phyloP scores from a whole-genome alignment of 2,329 filamentous ascomycete genomes.

The Colletotrichum sp. region DNA sequence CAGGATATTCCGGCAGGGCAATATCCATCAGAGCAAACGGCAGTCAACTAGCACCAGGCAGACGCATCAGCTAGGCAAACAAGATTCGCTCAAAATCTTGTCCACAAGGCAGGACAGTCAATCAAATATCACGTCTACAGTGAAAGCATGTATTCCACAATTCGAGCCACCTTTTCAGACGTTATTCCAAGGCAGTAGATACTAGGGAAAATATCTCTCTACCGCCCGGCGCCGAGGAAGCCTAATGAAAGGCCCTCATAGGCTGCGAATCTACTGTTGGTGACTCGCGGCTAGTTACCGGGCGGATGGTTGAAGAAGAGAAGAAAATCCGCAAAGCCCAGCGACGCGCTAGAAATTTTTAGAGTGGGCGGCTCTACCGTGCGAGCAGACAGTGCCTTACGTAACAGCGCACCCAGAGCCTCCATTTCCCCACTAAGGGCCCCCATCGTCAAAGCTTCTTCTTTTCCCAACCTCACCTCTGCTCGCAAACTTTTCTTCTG shows the following conservation, averaged over 20 bases:
- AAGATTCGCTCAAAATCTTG: neutral
- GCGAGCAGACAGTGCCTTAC: neutral
- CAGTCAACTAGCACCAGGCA: neutral
- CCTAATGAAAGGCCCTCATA: slow-evolving; percentile 59
- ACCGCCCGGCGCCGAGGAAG: slow-evolving; percentile 60
- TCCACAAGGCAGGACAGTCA: neutral
- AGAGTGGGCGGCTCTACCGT: slow-evolving; percentile 19
- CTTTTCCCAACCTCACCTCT: slow-evolving; percentile 15
- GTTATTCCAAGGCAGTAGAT: slow-evolving; percentile 86
- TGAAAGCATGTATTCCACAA: slow-evolving; percentile 69
- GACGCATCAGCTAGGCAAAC: neutral
- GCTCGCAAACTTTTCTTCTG: slow-evolving; percentile 11
- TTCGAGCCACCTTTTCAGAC: slow-evolving; percentile 85
- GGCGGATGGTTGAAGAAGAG: slow-evolving; percentile 42
- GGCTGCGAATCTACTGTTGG: slow-evolving; percentile 29
- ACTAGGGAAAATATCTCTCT: slow-evolving; percentile 72
- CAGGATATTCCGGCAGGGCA: neutral
- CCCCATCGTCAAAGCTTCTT: slow-evolving; percentile 23
- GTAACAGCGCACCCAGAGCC: neutral
- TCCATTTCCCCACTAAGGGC: slow-evolving; percentile 11
- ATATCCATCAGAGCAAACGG: neutral
- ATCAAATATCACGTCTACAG: neutral
- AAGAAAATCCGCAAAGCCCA: slow-evolving; percentile 27
- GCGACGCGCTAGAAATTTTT: slow-evolving; percentile 7
- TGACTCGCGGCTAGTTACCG: slow-evolving; percentile 34